Evolutionary conservation across 2,329 filamentous ascomycete genomes (phyloP).

Genomic region (Cladosporium oxysporum): DNA sequence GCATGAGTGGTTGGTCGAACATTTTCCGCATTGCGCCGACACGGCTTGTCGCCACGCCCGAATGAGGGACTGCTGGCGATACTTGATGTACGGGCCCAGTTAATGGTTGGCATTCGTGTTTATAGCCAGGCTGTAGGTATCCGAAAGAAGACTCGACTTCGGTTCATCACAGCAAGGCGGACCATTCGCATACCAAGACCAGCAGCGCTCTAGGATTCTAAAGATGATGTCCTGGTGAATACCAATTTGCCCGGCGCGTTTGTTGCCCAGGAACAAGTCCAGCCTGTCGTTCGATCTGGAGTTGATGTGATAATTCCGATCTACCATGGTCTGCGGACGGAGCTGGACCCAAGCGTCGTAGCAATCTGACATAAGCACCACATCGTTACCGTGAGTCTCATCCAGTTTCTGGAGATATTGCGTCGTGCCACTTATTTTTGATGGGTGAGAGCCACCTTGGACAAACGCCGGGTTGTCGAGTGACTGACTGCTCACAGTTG

Average conservation of each 20-base stretch:
- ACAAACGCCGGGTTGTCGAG: conserved; percentile 20
- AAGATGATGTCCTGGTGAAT: conserved; percentile 59
- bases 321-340: conserved; percentile 62
- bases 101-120: conserved; percentile 49
- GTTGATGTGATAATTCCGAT: conserved; percentile 47
- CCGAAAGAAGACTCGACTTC: conserved; percentile 51
- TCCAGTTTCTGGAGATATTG: conserved; percentile 24
- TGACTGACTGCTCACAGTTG: conserved; percentile 26
- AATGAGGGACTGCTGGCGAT: conserved; percentile 46
- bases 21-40: conserved; percentile 32
- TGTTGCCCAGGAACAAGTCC: conserved; percentile 23
- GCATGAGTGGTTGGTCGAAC: conserved; percentile 36
- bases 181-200: conserved; percentile 44
- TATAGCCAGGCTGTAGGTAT: conserved; percentile 51
- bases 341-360: conserved; percentile 64
- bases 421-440: conserved; percentile 27
- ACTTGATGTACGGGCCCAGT: conserved; percentile 39
- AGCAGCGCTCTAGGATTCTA: conserved; percentile 56
- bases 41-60: conserved; percentile 29
- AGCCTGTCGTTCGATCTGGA: conserved; percentile 48
- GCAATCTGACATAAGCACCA: conserved; percentile 31
- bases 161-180: conserved; percentile 57
- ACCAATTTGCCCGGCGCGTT: conserved; percentile 27
- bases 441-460: conserved; percentile 28
- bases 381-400: conserved; percentile 25